Evolutionary conservation across 2,329 filamentous ascomycete genomes (phyloP), one percentile per base, ranked within the genome.

Genomic region (Sclerotinia spermophila): DNA sequence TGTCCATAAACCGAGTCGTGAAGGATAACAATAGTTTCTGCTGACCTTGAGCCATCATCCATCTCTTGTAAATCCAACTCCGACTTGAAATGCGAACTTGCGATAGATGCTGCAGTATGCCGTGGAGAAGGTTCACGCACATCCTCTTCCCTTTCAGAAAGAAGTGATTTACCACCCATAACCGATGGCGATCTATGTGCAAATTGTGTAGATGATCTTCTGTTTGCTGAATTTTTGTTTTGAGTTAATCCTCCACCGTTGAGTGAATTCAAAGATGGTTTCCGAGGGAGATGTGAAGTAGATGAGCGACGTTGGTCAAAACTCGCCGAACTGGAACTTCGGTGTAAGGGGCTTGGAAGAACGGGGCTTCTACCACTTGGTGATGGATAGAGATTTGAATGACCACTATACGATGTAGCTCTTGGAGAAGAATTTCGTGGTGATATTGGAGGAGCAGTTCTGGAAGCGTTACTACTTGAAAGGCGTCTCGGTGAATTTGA

Each of bases 1-100:
- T 99, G 96, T 35, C 95, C 94, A 79, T 98, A 99, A 81, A 95
- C 97, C 68, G 92, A 90, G 82, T 99, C 96, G 77, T 98, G 94
- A 2, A 99, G 83, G 42, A 99, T 86, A 61, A 98, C 94, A 6
- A 96, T 82, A 0, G 93, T 93, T 72, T 94, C 84, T 17, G 86
- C 81, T 45, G 81, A 74, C 38, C 74, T 73, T 33, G 72, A 61
- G 30, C 74, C 71, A 21, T 75, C 71, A 45, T 76, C 73, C 60
- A 58, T 71, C 40, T 72, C 70, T 70, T 79, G 78, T 45, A 77
- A 45, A 45, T 77, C 76, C 21, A 80, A 70, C 58, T 80, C 79
- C 38, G 73, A 74, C 62, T 76, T 75, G 71, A 80, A 79, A 70
- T 79, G 75, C 40, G 75, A 75, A 27, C 67, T 76, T 3, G 79